A percentile compares a stretch with the other conserved stretches of the same genome.
These are phyloP conservation scores for Steccherinum ochraceum DNA, from an alignment of 768 basidiomycete genomes.

Conservation along the genomic window DNA sequence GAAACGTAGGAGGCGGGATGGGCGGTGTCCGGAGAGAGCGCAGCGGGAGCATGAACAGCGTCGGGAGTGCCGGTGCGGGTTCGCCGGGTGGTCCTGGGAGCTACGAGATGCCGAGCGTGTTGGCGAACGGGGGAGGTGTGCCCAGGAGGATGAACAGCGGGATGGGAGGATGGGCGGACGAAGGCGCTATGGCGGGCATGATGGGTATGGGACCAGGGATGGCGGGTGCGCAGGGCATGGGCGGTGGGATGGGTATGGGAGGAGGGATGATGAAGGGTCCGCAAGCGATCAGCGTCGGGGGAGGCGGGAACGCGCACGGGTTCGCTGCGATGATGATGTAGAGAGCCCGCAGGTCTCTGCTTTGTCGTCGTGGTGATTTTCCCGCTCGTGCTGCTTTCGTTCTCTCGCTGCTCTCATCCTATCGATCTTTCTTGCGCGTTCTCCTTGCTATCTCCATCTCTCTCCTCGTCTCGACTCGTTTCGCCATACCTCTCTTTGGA, in stretches of 20 bases:
- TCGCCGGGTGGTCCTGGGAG: conserved; percentile 22
- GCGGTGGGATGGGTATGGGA: conserved; percentile 26
- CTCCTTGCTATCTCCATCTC: too few relatives aligned
- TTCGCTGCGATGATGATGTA: conserved; percentile 35
- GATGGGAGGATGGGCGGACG: conserved; percentile 16
- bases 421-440: too few relatives aligned
- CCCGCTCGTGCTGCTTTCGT: too few relatives aligned
- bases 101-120: conserved; percentile 29
- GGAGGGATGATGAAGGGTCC: conserved; percentile 26
- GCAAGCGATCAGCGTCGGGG: conserved; percentile 29
- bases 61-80: conserved; percentile 17
- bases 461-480: too few relatives aligned
- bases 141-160: conserved; percentile 23
- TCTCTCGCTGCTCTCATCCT: too few relatives aligned
- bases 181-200: conserved; percentile 24
- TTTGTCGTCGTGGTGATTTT: too few relatives aligned
- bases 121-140: conserved; percentile 21
- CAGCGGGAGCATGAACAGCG: conserved; percentile 31
- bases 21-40: conserved; percentile 14
- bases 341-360: too few relatives aligned
- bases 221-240: conserved; percentile 21
- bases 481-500: too few relatives aligned
- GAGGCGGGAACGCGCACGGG: conserved; percentile 30
- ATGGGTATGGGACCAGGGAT: conserved; percentile 18
- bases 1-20: conserved; percentile 33